Evolutionary conservation across 306 rosid genomes (phyloP).

Genomic region (Cyclanthera cordifolia): DNA sequence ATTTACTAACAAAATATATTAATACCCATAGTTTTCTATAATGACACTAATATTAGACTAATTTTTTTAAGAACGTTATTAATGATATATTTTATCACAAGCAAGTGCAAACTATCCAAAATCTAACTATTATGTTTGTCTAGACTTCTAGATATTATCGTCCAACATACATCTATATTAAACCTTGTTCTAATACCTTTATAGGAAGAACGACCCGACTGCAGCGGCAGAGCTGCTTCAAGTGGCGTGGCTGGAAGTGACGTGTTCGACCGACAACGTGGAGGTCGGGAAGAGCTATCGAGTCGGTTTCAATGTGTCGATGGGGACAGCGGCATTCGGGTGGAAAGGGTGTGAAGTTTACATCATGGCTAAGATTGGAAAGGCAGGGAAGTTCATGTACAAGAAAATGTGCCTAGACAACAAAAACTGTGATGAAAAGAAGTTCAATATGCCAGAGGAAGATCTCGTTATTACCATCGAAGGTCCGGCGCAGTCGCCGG

Average conservation of each 20-base stretch:
- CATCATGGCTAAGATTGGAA: conserved; percentile 68
- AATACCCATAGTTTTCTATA: no score
- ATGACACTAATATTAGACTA: no score
- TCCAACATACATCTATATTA: no score
- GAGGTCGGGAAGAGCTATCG: rapidly evolving
- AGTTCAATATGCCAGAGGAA: not conserved
- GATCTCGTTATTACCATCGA: not conserved
- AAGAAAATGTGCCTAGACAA: not conserved
- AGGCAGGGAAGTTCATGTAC: conserved; percentile 23
- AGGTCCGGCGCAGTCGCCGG: rapidly evolving
- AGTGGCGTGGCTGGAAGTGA: conserved; percentile 77
- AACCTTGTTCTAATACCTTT: no score
- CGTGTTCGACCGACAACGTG: not conserved
- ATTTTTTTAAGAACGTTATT: no score
- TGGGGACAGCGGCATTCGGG: conserved; percentile 37
- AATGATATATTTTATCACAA: no score
- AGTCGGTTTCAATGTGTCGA: conserved; percentile 17
- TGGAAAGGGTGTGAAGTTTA: conserved; percentile 41
- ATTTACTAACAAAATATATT: no score
- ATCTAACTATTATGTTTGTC: no score
- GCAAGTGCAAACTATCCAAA: no score
- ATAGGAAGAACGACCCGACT: not conserved
- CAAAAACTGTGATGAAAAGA: not conserved
- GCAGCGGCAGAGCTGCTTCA: conserved; percentile 32
- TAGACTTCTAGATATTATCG: no score